Evolutionary conservation across 2,329 filamentous ascomycete genomes (phyloP).

Genomic region (Fonsecaea erecta): DNA sequence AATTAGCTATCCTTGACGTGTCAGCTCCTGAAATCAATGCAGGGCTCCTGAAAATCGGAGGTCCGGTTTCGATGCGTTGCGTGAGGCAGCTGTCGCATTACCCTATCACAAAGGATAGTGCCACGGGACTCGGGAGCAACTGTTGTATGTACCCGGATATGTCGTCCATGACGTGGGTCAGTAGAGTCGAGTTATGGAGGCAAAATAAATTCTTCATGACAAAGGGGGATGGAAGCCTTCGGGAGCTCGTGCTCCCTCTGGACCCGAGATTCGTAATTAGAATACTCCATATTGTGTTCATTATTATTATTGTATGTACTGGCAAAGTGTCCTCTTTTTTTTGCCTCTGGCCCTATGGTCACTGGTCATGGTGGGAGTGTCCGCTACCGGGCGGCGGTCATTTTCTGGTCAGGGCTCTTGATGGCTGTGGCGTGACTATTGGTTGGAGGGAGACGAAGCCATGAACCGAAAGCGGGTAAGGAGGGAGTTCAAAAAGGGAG

Average conservation of each 20-base stretch:
- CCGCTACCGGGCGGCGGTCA: constrained; percentile 20
- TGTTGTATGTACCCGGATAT: constrained; percentile 10
- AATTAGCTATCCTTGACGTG: neutral
- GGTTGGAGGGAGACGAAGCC: constrained; percentile 22
- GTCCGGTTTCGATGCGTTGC: constrained; percentile 1
- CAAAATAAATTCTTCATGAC: neutral
- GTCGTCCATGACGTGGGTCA: neutral
- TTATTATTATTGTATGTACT: too few relatives aligned
- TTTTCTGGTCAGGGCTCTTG: constrained; percentile 25
- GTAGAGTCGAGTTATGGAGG: neutral
- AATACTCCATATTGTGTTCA: constrained; percentile 4
- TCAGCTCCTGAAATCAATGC: constrained; percentile 3
- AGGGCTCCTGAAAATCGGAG: constrained; percentile 1
- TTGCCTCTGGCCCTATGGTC: constrained; percentile 4
- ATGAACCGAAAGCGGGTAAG: constrained; percentile 20
- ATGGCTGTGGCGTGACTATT: constrained; percentile 33
- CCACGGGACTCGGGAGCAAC: constrained; percentile 2
- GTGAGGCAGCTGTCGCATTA: neutral
- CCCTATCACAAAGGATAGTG: constrained; percentile 12
- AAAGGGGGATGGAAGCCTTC: constrained; percentile 15
- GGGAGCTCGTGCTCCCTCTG: neutral
- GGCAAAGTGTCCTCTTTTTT: constrained; percentile 18
- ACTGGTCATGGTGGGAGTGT: constrained; percentile 16
- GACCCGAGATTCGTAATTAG: neutral
- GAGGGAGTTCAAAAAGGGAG: constrained; percentile 2